A percentile compares a stretch with the other conserved stretches of the same genome.
Evolutionary conservation across 345 rosid species (phyloP).

Genomic region (Ceriops tagal): DNA sequence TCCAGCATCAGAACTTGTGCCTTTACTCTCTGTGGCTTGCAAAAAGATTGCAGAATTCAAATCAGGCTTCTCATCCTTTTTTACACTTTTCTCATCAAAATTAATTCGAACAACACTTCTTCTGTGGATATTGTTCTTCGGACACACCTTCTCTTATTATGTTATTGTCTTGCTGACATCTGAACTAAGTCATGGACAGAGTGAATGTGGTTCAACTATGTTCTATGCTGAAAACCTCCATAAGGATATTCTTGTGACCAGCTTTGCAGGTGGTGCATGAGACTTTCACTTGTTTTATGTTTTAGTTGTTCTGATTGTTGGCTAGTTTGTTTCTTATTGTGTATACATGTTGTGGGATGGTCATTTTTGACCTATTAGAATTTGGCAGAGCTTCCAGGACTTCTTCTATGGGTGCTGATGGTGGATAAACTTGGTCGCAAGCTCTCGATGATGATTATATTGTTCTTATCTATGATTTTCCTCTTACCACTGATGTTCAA

Average conservation of each 20-base stretch:
- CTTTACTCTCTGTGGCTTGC: constrained; percentile 13
- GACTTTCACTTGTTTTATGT: neutral
- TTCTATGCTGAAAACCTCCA: neutral
- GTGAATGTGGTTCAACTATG: constrained; percentile 10
- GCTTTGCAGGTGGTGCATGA: constrained; percentile 21
- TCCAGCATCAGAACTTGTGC: constrained; percentile 7
- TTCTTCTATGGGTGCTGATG: constrained; percentile 16
- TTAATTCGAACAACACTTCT: constrained; percentile 19
- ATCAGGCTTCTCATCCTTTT: constrained; percentile 15
- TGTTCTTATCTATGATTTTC: constrained; percentile 10
- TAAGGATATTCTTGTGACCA: constrained; percentile 20
- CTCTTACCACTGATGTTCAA: constrained; percentile 18
- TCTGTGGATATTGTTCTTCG: constrained; percentile 22
- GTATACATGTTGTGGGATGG: neutral
- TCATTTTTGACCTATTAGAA: neutral
- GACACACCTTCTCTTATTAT: constrained; percentile 21
- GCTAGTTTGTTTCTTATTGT: neutral
- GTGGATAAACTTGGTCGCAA: constrained; percentile 28
- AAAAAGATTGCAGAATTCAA: constrained; percentile 1
- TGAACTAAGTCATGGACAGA: constrained; percentile 13
- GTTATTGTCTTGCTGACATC: constrained; percentile 27
- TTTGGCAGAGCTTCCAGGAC: constrained; percentile 25
- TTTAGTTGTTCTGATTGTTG: neutral
- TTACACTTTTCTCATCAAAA: constrained; percentile 22
- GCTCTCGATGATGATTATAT: constrained; percentile 22